Evolutionary conservation across 768 basidiomycete species (phyloP).

Genomic region (Serendipita sp.): DNA sequence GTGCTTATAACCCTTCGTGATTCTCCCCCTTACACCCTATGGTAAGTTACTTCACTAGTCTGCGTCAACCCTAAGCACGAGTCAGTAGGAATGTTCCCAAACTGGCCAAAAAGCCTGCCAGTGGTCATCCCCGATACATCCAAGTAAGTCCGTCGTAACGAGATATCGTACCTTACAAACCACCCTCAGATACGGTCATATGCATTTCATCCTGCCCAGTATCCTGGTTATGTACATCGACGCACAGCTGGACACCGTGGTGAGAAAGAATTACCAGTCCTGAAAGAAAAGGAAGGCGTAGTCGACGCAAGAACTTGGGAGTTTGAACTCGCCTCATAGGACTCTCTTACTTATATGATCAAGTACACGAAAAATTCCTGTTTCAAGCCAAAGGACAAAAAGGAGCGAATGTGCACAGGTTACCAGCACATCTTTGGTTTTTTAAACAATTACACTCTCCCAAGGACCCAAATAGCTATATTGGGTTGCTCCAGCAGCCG

Average conservation of each 20-base stretch:
- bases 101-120: conserved; percentile 59
- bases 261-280: conserved; percentile 39
- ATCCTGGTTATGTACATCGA: conserved; percentile 83
- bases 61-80: not conserved
- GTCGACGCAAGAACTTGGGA: conserved; percentile 75
- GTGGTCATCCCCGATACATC: conserved; percentile 28
- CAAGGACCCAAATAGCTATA: conserved; percentile 49
- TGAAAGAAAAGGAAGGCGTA: conserved; percentile 21
- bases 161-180: not conserved
- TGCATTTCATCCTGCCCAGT: conserved; percentile 47
- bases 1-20: conserved; percentile 78
- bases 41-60: conserved; percentile 29
- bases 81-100: conserved; percentile 51
- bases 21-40: conserved; percentile 71
- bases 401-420: not conserved
- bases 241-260: conserved; percentile 73
- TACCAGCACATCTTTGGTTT: not conserved
- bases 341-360: not conserved
- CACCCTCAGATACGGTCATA: conserved; percentile 61
- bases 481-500: conserved; percentile 40
- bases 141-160: conserved; percentile 41
- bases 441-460: conserved; percentile 27
- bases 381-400: too few species aligned
- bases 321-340: conserved; percentile 35
- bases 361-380: not conserved